Evolutionary conservation across 2,329 filamentous ascomycete genomes (phyloP), one percentile per base, ranked within the genome.

Genomic region (Venturia oleaginea): DNA sequence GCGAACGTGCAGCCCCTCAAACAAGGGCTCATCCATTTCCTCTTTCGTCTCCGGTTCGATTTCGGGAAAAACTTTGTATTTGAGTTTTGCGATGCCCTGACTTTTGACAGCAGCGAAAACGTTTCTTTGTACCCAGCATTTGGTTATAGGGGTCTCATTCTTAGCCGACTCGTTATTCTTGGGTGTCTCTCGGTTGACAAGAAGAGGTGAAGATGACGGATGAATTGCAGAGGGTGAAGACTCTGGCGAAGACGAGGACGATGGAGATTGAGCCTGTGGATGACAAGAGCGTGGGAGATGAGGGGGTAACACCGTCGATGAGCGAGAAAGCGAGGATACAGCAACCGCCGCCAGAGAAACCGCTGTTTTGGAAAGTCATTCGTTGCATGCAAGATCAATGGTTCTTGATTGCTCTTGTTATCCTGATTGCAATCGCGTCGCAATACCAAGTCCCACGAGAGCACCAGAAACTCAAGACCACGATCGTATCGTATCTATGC

Each of bases 401-500:
- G 83, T 82, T 89, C 64, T 77, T 89, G 24, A 80, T 88, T 64
- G 84, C 81, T 22, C 85, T 89, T 68, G 83, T 77, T 0, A 67
- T 84, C 30, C 75, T 78, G 38, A 81, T 76, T 74, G 77, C 75
- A 72, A 78, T 81, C 69, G 85, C 83, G 62, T 81, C 81, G 68
- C 81, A 81, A 70, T 76, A 78, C 79, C 74, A 83, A 74, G 75
- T 86, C 74, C 69, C 84, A 76, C 74, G 83, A 76, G 77, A 84
- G 70, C 76, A 83, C 5, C 76, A 82, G 65, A 73, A 77, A 5
- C 74, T 75, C 59, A 84, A 83, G 69, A 74, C 79, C 59, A 78
- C 76, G 15, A 74, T 78, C 11, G 75, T 90, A 63, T 79, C 89
- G 34, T 91, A 91, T 72, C 85, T 87, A 37, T 85, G 82, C 27